Base-by-base conservation (phyloP, 805 yeast genomes). In the Cyberlindnera maritima region DNA sequence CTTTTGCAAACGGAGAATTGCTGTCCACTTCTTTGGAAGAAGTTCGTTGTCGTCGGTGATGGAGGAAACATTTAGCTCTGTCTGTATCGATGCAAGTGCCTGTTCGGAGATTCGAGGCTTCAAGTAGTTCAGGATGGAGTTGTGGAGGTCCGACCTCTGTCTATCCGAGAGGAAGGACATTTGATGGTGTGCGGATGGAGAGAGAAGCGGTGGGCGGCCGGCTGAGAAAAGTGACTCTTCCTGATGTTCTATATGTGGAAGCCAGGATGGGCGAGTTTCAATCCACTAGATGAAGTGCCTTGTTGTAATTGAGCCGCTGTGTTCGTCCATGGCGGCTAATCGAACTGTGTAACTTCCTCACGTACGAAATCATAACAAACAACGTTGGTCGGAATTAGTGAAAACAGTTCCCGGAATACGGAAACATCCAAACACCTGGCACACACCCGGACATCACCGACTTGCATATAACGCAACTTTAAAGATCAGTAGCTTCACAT, bases 1-100 rank as follows among this genome's bases (percentile, higher is more conserved):
- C 52, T 81, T 77, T 65, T 92, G 97, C 26, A 92, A 70, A 39
- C 96, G 70, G 28, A 88, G 73, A 4, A 91, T 92, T 0, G 96
- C 83, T 1, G 84, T 74, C 97, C 97, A 91, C 67, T 90, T 91
- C 65, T 83, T 85, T 55, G 85, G 88, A 34, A 88, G 67, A 11
- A 72, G 59, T 11, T 60, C 56, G 43, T 56, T 61, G 23, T 62
- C 68, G 34, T 48, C 61, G 17, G 31, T 58, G 25, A 50, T 52
- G 38, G 48, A 58, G 36, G 42, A 55, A 37, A 50, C 46, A 39
- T 44, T 47, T 47, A 53, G 53, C 53, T 43, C 62, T 4, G 46
- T 43, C 39, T 67, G 62, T 8, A 66, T 34, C 2, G 44, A 13
- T 3, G 39, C 2, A 1, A 54, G 33, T 0, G 57, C 40, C 12